These are phyloP conservation scores for Quercus wislizeni DNA, from an alignment of 306 rosid genomes.

Conservation along the genomic window DNA sequence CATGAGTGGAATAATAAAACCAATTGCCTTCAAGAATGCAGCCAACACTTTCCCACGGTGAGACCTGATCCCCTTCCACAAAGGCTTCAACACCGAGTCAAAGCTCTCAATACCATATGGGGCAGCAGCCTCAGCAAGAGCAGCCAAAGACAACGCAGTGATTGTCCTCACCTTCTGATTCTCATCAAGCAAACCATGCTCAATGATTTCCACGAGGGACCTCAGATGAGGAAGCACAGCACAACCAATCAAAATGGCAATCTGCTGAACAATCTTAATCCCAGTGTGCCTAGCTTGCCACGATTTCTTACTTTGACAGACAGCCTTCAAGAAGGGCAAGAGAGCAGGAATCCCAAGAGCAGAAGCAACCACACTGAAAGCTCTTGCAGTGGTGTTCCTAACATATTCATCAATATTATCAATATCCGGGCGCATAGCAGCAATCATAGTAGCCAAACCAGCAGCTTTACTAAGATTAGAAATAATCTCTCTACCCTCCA, in stretches of 20 bases:
- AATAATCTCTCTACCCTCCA: constrained; percentile 90
- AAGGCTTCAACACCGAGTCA: constrained; percentile 85
- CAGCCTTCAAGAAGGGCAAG: constrained; percentile 89
- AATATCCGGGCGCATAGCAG: constrained; percentile 98
- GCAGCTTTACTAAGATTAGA: constrained; percentile 98
- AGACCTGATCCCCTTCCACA: constrained; percentile 96
- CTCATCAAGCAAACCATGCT: constrained; percentile 89
- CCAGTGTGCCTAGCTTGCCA: constrained; percentile 99
- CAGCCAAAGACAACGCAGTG: constrained; percentile 91
- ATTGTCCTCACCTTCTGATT: constrained; percentile 96
- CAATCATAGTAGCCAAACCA: constrained; percentile 98
- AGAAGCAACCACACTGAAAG: constrained; percentile 95
- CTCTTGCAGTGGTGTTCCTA: constrained; percentile 93
- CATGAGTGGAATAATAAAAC: constrained; percentile 92
- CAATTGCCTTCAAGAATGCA: constrained; percentile 91
- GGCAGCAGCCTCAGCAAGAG: constrained; percentile 97
- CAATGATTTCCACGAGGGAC: constrained; percentile 88
- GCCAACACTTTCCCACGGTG: constrained; percentile 97
- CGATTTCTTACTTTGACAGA: constrained; percentile 96
- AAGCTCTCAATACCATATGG: constrained; percentile 98
- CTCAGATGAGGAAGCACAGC: constrained; percentile 88
- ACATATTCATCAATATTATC: constrained; percentile 93
- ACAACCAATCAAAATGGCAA: constrained; percentile 94
- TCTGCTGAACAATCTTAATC: constrained; percentile 96
- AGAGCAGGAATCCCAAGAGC: constrained; percentile 96